Evolutionary conservation across 2,329 filamentous ascomycete species (phyloP).

Genomic region (Verticillium nubilum): DNA sequence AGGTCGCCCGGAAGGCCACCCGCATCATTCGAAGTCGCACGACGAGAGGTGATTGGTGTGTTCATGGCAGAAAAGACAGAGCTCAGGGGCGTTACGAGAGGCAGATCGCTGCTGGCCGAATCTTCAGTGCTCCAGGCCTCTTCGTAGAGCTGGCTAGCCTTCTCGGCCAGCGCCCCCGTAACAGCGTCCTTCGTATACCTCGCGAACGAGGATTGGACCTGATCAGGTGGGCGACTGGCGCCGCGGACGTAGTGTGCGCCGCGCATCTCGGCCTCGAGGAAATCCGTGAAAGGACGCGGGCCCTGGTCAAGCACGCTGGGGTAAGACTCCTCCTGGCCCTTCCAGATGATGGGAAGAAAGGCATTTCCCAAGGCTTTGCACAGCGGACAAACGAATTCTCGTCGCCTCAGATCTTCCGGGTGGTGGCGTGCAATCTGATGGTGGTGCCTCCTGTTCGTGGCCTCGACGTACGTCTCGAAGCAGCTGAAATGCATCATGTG

Average conservation of each 20-base stretch:
- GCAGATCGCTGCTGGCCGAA: constrained; percentile 21
- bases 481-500: constrained; percentile 98
- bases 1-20: constrained; percentile 45
- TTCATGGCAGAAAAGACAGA: constrained; percentile 33
- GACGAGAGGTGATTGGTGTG: constrained; percentile 27
- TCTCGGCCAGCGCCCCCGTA: constrained; percentile 33
- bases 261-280: constrained; percentile 56
- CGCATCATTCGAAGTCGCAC: constrained; percentile 25
- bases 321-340: constrained; percentile 79
- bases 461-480: constrained; percentile 86
- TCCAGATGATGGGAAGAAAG: constrained; percentile 94
- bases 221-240: constrained; percentile 23
- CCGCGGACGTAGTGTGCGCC: constrained; percentile 35
- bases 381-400: constrained; percentile 93
- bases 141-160: constrained; percentile 26
- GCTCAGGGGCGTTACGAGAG: constrained; percentile 34
- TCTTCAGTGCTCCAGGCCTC: constrained; percentile 36
- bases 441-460: constrained; percentile 75
- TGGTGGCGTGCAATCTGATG: constrained; percentile 94
- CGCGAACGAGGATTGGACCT: constrained; percentile 27
- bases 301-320: constrained; percentile 61
- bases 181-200: constrained; percentile 31
- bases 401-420: constrained; percentile 70
- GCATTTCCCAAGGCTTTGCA: constrained; percentile 96
- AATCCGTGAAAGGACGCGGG: constrained; percentile 57